Evolutionary conservation across 805 yeast genomes (phyloP).

Genomic region (Cyberlindnera galapagoensis): DNA sequence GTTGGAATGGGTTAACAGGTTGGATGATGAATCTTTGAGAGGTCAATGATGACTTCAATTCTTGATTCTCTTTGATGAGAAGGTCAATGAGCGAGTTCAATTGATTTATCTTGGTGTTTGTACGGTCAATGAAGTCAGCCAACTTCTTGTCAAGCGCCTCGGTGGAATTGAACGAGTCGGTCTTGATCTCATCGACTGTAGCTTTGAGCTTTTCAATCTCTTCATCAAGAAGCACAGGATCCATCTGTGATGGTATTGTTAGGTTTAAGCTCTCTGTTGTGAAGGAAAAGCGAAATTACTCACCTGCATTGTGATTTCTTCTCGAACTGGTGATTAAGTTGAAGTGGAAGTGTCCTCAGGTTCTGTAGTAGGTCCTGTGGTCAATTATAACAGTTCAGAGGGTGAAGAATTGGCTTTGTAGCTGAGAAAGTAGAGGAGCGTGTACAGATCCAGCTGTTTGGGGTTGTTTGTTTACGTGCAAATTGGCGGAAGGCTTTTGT

Average conservation of each 20-base stretch:
- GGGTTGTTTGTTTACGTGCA: slow-evolving; percentile 1
- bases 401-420: too few relatives aligned
- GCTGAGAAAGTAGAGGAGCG: too few relatives aligned
- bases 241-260: slow-evolving; percentile 5
- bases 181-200: slow-evolving; percentile 18
- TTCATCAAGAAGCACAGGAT: slow-evolving; percentile 16
- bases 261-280: background rate
- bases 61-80: slow-evolving; percentile 23
- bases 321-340: too few relatives aligned
- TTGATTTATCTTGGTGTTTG: slow-evolving; percentile 17
- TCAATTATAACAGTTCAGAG: too few relatives aligned
- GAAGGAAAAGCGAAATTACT: background rate
- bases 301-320: slow-evolving; percentile 1
- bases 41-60: slow-evolving; percentile 16
- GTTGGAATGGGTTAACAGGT: slow-evolving; percentile 13
- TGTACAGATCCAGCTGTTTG: too few relatives aligned
- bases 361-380: too few relatives aligned
- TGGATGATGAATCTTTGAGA: slow-evolving; percentile 21
- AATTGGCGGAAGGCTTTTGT: slow-evolving; percentile 3
- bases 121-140: slow-evolving; percentile 19
- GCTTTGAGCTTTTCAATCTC: slow-evolving; percentile 20
- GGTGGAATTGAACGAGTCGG: slow-evolving; percentile 14
- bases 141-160: slow-evolving; percentile 20
- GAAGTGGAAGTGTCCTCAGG: too few relatives aligned
- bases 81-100: slow-evolving; percentile 18